Evolutionary conservation across 768 basidiomycete species (phyloP).

Genomic region (Boletus rubropictus): DNA sequence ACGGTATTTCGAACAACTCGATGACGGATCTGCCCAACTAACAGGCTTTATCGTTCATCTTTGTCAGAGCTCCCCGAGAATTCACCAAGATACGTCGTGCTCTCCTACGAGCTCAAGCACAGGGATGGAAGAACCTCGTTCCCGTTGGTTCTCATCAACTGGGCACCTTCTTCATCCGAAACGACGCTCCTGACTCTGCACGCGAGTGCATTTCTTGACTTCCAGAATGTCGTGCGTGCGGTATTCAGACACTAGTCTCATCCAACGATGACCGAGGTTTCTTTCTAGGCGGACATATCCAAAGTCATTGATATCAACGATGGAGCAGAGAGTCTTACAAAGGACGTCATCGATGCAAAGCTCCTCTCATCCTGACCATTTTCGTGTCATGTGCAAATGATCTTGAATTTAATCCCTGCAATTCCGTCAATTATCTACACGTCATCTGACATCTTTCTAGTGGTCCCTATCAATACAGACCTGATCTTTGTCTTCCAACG

Average conservation of each 20-base stretch:
- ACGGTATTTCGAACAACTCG: slow-evolving; percentile 46
- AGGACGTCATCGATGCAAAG: slow-evolving; percentile 60
- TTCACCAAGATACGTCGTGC: slow-evolving; percentile 77
- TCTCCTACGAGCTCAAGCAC: slow-evolving; percentile 79
- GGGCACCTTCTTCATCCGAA: slow-evolving; percentile 76
- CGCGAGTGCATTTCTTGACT: slow-evolving; percentile 74
- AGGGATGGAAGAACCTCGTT: slow-evolving; percentile 78
- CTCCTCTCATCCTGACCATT: slow-evolving; percentile 31
- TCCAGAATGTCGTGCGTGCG: slow-evolving; percentile 65
- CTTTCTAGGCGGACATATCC: slow-evolving; percentile 60
- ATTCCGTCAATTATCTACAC: not conserved
- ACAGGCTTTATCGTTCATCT: not conserved
- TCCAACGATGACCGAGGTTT: not conserved
- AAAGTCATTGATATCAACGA: slow-evolving; percentile 81
- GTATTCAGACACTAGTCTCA: not conserved
- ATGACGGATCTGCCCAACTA: not conserved
- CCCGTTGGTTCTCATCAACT: slow-evolving; percentile 83
- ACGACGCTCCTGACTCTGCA: slow-evolving; percentile 74
- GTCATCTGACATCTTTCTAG: not conserved
- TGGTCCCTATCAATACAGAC: not conserved
- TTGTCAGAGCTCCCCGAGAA: slow-evolving; percentile 77
- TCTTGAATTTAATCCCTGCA: not conserved
- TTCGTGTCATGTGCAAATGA: not conserved
- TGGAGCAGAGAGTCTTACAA: slow-evolving; percentile 76
- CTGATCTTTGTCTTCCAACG: too few relatives aligned